Evolutionary conservation across 2,329 filamentous ascomycete genomes (phyloP), one percentile per base, ranked within the genome.

Genomic region (Arthrinium puccinioides): DNA sequence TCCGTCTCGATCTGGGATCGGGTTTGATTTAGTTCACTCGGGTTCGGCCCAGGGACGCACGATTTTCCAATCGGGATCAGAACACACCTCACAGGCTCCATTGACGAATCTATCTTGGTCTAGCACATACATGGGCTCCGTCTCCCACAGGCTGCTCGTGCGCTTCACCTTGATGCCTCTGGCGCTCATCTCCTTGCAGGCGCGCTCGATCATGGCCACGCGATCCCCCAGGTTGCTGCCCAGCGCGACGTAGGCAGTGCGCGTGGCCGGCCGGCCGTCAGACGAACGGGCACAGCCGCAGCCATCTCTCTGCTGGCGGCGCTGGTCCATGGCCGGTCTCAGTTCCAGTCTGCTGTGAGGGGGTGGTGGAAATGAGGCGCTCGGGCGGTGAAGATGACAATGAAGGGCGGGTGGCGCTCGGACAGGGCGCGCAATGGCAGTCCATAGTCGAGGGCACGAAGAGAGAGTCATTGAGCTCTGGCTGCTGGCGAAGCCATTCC

Each of bases 201-300:
- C 90, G 51, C 74, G 70, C 59, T 96, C 88, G 46, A 98, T 94
- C 75, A 83, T 84, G 28, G 71, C 74, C 36, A 95, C 73, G 28
- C 89, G 81, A 56, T 97, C 82, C 5, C 89, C 90, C 36, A 97
- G 62, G 59, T 98, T 98, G 63, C 89, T 95, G 1, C 92, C 92
- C 6, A 98, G 68, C 7, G 90, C 92, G 51, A 98, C 78, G 57
- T 86, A 94, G 0, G 84, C 87, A 30, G 61, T 71, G 47, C 59
- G 63, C 48, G 53, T 53, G 36, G 51, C 49, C 30, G 51, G 44
- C 16, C 32, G 33, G 51, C 48, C 31, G 50, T 44, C 16, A 36
- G 35, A 26, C 23, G 27, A 30, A 34, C 34, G 40, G 39, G 46
- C 38, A 42, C 40, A 41, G 45, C 57, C 41, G 5, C 32, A 32